A percentile compares a stretch with the other conserved stretches of the same genome.
These are phyloP conservation scores for Cutaneotrichosporon mucoides DNA, from an alignment of 1,284 basidiomycete genomes.

Conservation along the genomic window DNA sequence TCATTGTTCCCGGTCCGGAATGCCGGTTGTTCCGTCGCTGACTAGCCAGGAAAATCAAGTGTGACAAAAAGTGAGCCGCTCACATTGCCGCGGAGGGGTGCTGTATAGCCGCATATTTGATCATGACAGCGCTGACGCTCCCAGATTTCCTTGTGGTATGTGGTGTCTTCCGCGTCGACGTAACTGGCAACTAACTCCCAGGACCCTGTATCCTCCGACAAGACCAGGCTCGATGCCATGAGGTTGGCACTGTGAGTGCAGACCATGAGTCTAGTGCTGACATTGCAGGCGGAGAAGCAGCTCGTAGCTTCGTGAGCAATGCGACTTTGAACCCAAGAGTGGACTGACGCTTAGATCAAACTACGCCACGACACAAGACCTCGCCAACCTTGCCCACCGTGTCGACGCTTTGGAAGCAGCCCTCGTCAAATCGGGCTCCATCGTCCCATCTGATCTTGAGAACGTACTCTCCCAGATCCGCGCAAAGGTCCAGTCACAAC, in stretches of 20 bases:
- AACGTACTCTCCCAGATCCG: slow-evolving; percentile 30
- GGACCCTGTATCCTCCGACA: slow-evolving; percentile 46
- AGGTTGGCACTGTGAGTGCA: slow-evolving; percentile 46
- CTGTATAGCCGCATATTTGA: too few species aligned
- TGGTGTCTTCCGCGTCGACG: neutral
- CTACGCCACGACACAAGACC: slow-evolving; percentile 44
- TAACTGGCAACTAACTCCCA: slow-evolving; percentile 12
- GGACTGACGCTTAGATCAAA: slow-evolving; percentile 25
- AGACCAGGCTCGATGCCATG: slow-evolving; percentile 48
- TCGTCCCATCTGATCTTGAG: slow-evolving; percentile 45
- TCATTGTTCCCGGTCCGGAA: too few species aligned
- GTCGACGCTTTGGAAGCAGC: slow-evolving; percentile 47
- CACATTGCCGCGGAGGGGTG: too few species aligned
- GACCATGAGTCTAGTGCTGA: slow-evolving; percentile 9
- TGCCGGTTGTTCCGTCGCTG: too few species aligned
- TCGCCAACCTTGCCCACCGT: slow-evolving; percentile 45
- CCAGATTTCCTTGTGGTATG: slow-evolving; percentile 15
- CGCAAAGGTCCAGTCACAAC: slow-evolving; percentile 5
- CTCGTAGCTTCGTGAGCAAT: slow-evolving; percentile 33
- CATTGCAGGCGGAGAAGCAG: slow-evolving; percentile 38
- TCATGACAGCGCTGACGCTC: too few species aligned
- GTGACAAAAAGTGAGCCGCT: slow-evolving; percentile 46
- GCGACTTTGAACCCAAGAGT: neutral
- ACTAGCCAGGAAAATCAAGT: slow-evolving; percentile 44
- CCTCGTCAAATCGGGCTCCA: slow-evolving; percentile 39